Conservation (phyloP, 208 protist genomes). For the Leishmania turanica region DNA sequence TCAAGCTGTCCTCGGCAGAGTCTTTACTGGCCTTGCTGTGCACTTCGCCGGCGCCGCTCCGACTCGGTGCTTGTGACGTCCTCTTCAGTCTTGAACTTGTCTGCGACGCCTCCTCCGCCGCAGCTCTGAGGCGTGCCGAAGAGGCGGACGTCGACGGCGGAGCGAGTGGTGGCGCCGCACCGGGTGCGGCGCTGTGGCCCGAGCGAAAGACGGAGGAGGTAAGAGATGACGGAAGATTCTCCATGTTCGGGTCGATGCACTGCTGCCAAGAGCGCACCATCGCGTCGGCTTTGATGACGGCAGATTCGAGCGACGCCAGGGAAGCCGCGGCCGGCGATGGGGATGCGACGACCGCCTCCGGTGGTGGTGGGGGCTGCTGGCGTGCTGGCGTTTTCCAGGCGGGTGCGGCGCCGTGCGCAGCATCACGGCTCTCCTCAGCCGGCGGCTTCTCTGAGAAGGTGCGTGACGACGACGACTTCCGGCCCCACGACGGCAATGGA, state of each 20-base stretch:
- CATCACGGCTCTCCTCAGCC: not conserved
- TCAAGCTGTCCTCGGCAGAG: not conserved
- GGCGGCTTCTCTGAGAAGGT: not conserved
- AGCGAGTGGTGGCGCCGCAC: not conserved
- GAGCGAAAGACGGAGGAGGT: not conserved
- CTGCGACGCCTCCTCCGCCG: not conserved
- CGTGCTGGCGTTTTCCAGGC: not conserved
- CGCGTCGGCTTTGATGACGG: not conserved
- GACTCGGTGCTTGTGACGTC: too few relatives aligned
- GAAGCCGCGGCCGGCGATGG: not conserved
- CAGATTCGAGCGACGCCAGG: not conserved
- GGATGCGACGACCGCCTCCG: not conserved
- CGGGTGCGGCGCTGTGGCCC: not conserved
- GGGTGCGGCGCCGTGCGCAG: not conserved
- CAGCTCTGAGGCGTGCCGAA: not conserved
- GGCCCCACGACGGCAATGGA: not conserved
- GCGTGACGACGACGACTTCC: not conserved
- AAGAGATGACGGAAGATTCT: not conserved
- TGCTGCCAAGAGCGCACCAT: slow-evolving; percentile 10
- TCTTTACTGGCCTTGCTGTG: not conserved
- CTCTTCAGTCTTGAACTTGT: not conserved
- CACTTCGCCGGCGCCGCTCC: not conserved
- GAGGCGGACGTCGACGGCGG: not conserved
- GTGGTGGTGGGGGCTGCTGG: not conserved
- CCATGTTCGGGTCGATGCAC: not conserved